Conservation (phyloP, 2,329 filamentous ascomycete species). For the Beauveria varroae region DNA sequence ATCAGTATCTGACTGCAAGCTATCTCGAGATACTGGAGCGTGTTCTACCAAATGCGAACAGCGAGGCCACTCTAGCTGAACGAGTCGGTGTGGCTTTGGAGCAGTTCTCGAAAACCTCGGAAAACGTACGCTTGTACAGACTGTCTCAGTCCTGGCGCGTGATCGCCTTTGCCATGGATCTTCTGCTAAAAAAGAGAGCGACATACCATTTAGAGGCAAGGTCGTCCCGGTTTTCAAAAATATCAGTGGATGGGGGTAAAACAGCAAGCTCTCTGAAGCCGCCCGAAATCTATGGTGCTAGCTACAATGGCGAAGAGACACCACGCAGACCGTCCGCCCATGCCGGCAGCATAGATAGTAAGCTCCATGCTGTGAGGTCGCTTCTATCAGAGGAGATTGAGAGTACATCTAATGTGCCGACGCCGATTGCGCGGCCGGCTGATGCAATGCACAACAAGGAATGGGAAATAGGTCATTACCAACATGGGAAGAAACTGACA, state of each 20-base stretch:
- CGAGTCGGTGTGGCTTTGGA: constrained; percentile 46
- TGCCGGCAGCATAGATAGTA: constrained; percentile 22
- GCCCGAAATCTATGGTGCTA: constrained; percentile 20
- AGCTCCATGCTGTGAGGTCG: constrained; percentile 32
- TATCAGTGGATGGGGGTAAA: constrained; percentile 23
- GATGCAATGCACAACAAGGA: constrained; percentile 26
- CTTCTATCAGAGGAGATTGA: constrained; percentile 49
- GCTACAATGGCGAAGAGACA: constrained; percentile 29
- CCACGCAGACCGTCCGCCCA: constrained; percentile 26
- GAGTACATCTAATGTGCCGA: constrained; percentile 55
- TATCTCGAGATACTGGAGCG: constrained; percentile 49
- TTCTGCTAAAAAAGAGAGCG: constrained; percentile 47
- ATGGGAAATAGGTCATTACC: constrained; percentile 19
- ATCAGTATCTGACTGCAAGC: constrained; percentile 47
- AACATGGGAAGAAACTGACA: constrained; percentile 33
- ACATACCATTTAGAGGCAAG: constrained; percentile 49
- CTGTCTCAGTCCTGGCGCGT: constrained; percentile 59
- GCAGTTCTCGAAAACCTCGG: constrained; percentile 49
- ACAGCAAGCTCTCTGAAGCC: constrained; percentile 20
- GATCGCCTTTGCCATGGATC: constrained; percentile 46
- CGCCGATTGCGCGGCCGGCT: constrained; percentile 49
- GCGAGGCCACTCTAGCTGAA: constrained; percentile 32
- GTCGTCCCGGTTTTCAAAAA: constrained; percentile 31
- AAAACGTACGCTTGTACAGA: constrained; percentile 48
- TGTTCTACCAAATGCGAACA: constrained; percentile 36